Base-by-base conservation (phyloP, 306 rosid species). In the Lablab purpureus region DNA sequence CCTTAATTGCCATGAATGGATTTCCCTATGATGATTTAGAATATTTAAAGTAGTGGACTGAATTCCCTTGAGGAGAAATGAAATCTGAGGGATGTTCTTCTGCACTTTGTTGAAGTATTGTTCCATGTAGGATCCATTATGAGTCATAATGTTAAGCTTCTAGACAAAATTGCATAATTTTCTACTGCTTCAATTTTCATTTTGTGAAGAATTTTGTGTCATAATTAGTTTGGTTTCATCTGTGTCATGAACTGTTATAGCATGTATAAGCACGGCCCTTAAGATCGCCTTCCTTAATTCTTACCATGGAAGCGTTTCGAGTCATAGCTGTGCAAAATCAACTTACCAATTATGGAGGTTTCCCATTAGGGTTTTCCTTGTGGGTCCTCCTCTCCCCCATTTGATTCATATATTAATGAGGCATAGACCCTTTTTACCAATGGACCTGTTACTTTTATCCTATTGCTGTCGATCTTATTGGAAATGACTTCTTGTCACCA, bases 271-370 rank as follows among this genome's bases (percentile, higher is more conserved):
- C 94, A 88, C 83, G 27, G 93, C 98, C 95, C 98, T 90, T 91
- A 90, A 91, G 98, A 88, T 93, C 92, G 98, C 97, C 97, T 93
- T 91, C 91, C 92, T 52, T 62, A 32, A 59, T 5, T 10, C 7
- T 14, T 5, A 67, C 73, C 34, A 83, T 90, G 98, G 86, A 91
- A 94, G 96, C 94, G 90, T 89, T 72, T 94, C 78, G 97, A 93
- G 98, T 88, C 98, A 93, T 90, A 81, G 90, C 89, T 55, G 88
- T 92, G 92, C 93, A 10, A 91, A 40, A 89, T 68, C 71, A 80
- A 89, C 9, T 45, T 43, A 30, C 19, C 51, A 18, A 17, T 2
- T 5, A 13, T 51, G 74, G 87, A 84, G 78, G 85, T 76, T 81
- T 83, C 81, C 56, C 91, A 19, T 62, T 77, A 80, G 98, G 97